phyloP scores from a whole-genome alignment of 768 basidiomycete species.

The Russula sp. region DNA sequence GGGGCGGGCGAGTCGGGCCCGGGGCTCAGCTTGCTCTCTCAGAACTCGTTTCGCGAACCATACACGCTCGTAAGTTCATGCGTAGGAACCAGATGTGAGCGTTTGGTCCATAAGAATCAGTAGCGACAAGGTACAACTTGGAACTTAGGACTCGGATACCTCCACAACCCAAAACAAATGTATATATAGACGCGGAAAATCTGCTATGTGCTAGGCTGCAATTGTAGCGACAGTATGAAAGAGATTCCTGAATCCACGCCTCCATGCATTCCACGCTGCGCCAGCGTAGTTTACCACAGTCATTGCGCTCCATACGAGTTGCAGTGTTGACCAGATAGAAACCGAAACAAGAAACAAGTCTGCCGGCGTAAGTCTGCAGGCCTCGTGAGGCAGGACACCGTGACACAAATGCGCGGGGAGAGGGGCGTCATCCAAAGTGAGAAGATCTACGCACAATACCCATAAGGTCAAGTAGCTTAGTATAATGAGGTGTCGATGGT shows the following conservation, averaged over 20 bases:
- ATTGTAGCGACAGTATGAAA: background rate
- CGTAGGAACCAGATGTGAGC: no score
- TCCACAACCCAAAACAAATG: no score
- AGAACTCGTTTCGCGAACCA: no score
- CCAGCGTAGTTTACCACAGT: background rate
- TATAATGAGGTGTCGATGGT: background rate
- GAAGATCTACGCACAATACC: background rate
- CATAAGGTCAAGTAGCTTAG: background rate
- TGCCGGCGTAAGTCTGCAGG: background rate
- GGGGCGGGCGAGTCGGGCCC: no score
- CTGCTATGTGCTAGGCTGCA: background rate
- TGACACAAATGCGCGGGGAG: background rate
- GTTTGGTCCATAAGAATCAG: background rate
- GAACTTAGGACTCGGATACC: no score
- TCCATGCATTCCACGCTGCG: background rate
- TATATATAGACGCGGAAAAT: no score
- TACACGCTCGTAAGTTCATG: no score
- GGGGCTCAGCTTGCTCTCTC: no score
- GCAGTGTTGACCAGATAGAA: conserved; percentile 2
- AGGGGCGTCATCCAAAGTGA: background rate
- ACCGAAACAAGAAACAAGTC: conserved; percentile 6
- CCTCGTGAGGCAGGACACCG: background rate
- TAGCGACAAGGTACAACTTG: no score
- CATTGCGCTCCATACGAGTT: background rate
- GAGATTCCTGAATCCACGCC: background rate